A percentile compares a stretch with the other conserved stretches of the same genome.
Conservation (phyloP, 2,329 filamentous ascomycete genomes). For the Ciborinia camelliae region DNA sequence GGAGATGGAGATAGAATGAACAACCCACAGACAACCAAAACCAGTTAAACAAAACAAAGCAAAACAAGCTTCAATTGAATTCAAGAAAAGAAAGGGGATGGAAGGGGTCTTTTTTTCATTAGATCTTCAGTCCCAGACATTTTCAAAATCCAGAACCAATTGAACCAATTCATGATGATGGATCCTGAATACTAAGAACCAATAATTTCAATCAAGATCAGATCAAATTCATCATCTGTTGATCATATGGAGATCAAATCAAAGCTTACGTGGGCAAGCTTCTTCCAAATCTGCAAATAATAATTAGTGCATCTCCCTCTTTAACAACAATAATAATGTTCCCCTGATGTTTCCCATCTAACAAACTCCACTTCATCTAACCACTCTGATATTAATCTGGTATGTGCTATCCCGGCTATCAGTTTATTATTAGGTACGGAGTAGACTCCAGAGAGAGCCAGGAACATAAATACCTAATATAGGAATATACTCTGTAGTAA, state of each 20-base stretch:
- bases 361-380: no score
- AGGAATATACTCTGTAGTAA: no score
- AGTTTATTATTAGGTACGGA: no score
- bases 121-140: neutral
- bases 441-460: no score
- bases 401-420: no score
- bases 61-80: constrained; percentile 2
- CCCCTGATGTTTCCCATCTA: no score
- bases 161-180: neutral
- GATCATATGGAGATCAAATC: constrained; percentile 2
- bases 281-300: constrained; percentile 3
- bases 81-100: constrained; percentile 8
- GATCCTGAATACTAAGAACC: neutral
- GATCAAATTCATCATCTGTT: neutral
- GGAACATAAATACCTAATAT: no score
- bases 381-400: no score
- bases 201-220: no score
- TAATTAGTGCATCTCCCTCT: no score
- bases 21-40: neutral
- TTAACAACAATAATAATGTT: no score
- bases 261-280: constrained; percentile 3
- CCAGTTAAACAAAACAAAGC: no score
- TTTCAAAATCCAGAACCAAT: constrained; percentile 4
- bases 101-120: neutral
- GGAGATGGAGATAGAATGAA: neutral